Base-by-base conservation (phyloP, 2,329 filamentous ascomycete species). In the Fusarium tjaetaba region DNA sequence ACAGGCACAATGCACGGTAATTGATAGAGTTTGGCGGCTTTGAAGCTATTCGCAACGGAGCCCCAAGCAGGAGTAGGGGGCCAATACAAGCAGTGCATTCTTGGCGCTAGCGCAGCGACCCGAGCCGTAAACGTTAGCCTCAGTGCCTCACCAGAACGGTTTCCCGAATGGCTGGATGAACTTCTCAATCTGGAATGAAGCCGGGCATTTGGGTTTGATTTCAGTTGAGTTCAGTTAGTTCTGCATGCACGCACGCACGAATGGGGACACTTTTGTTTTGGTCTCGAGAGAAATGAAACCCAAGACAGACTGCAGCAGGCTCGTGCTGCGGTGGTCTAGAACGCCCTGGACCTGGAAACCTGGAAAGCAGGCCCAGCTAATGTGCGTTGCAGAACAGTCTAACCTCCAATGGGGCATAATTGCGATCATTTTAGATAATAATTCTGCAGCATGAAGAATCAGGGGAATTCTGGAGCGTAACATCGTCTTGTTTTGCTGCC, bases 31-130 rank as follows among this genome's bases (percentile, higher is more conserved):
- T 49, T 38, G 24, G 36, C 11, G 32, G 36, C 43, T 30, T 36
- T 43, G 38, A 61, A 61, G 58, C 38, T 57, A 56, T 57, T 56
- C 58, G 13, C 28, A 42, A 24, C 20, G 22, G 30, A 14, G 56
- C 26, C 34, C 51, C 20, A 28, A 41, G 20, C 7, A 53, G 51
- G 34, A n/a, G 51, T n/a, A 7, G 20, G 5, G 24, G 15, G 11
- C 51, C 51, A 55, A 55, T 55, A 55, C 26, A 24, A 55, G 24
- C 15, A 41, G 34, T 18, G 51, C 15, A 30, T 55, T 55, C 34
- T n/a, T 41, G 20, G 34, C 59, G 45, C 68, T 75, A 73, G 71
- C 39, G 59, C 53, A 68, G 58, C 71, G 74, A 71, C 49, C 71
- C 68, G 74, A 73, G 65, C 73, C 71, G 70, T 71, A 64, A 51